phyloP scores from a whole-genome alignment of 2,329 filamentous ascomycete species.

The Beauveria rudraprayagi region DNA sequence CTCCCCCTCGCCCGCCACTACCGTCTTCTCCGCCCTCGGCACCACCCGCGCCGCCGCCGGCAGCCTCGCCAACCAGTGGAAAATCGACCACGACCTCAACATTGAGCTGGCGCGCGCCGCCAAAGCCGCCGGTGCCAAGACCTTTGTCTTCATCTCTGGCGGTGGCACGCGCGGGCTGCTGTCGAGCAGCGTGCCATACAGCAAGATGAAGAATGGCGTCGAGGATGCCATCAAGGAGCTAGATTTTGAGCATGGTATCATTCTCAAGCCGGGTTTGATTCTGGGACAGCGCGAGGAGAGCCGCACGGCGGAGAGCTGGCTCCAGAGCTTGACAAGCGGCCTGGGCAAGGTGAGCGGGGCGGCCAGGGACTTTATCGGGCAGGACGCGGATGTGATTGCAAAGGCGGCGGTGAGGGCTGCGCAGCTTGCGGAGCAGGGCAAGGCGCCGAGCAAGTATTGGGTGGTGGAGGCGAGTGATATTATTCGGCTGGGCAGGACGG shows the following conservation, averaged over 20 bases:
- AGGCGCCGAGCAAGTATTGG: constrained; percentile 54
- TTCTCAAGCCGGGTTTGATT: constrained; percentile 67
- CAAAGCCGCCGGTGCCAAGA: constrained; percentile 60
- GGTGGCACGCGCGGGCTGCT: constrained; percentile 37
- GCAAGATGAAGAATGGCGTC: constrained; percentile 78
- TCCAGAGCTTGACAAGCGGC: constrained; percentile 46
- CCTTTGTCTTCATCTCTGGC: constrained; percentile 70
- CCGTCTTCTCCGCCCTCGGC: constrained; percentile 71
- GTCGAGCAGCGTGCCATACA: constrained; percentile 37
- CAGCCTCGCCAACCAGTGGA: constrained; percentile 69
- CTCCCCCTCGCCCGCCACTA: constrained; percentile 43
- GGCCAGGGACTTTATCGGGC: constrained; percentile 58
- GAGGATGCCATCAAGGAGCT: constrained; percentile 68
- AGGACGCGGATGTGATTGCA: constrained; percentile 67
- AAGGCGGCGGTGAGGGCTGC: constrained; percentile 56
- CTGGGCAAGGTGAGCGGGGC: constrained; percentile 46
- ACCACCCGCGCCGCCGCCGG: constrained; percentile 73
- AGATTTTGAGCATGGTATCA: constrained; percentile 69
- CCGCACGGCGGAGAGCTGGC: constrained; percentile 48
- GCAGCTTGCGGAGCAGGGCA: constrained; percentile 48
- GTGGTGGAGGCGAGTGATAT: constrained; percentile 54
- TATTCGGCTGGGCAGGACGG: constrained; percentile 55
- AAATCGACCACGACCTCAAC: constrained; percentile 84
- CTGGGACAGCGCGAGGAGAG: constrained; percentile 59
- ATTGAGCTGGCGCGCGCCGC: constrained; percentile 68